Conservation (phyloP, 2,329 filamentous ascomycete genomes). For the Pseudogymnoascus verrucosus region DNA sequence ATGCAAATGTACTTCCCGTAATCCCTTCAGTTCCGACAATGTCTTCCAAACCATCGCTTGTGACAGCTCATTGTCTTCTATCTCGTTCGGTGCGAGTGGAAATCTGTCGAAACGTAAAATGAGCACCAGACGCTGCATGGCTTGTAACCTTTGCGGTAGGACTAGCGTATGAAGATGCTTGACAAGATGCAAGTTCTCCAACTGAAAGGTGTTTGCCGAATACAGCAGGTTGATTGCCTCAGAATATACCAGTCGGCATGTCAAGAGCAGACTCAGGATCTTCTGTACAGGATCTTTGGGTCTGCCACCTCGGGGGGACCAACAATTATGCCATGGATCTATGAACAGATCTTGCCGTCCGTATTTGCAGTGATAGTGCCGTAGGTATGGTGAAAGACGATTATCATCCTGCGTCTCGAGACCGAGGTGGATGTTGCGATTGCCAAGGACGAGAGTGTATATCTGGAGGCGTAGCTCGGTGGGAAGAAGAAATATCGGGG, state of each 20-base stretch:
- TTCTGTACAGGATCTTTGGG: slow-evolving; percentile 1
- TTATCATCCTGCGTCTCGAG: background rate
- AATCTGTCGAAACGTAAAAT: background rate
- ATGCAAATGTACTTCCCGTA: background rate
- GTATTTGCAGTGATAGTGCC: background rate
- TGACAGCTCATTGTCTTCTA: background rate
- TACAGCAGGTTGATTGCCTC: background rate
- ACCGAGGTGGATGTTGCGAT: background rate
- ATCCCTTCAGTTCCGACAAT: background rate
- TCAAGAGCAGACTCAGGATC: background rate
- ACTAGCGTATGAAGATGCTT: slow-evolving; percentile 1
- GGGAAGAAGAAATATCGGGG: background rate
- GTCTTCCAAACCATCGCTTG: background rate
- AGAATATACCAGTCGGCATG: background rate
- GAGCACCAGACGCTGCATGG: background rate
- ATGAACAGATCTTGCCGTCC: background rate
- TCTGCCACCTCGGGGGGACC: background rate
- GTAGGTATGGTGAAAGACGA: background rate
- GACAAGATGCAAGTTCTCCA: background rate
- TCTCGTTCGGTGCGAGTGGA: background rate
- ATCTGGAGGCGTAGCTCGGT: background rate
- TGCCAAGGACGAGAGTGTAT: background rate
- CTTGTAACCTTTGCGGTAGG: background rate
- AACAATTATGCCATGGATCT: background rate
- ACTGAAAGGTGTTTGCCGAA: background rate